Conservation (phyloP, 2,329 filamentous ascomycete genomes). For the Alternaria dauci region DNA sequence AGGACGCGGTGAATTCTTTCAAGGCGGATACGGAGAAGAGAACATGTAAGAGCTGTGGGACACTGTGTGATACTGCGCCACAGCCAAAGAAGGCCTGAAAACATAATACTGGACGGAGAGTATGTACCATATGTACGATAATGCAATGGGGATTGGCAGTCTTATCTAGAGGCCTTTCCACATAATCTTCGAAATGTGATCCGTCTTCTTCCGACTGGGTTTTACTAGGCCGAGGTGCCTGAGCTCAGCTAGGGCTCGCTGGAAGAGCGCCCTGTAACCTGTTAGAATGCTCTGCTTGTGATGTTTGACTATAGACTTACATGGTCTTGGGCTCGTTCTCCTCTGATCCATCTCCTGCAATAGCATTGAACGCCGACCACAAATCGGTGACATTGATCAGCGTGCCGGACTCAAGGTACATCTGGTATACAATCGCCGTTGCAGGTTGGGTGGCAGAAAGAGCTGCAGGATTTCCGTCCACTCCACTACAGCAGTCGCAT, state of each 20-base stretch:
- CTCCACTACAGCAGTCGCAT: slow-evolving; percentile 70
- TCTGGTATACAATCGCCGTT: slow-evolving; percentile 77
- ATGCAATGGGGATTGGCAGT: not conserved
- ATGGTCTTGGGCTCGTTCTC: slow-evolving; percentile 59
- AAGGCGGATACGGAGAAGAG: slow-evolving; percentile 73
- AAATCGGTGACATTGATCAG: slow-evolving; percentile 82
- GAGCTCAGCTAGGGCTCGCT: slow-evolving; percentile 83
- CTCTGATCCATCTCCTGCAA: slow-evolving; percentile 62
- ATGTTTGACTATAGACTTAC: slow-evolving; percentile 38
- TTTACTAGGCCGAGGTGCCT: slow-evolving; percentile 88
- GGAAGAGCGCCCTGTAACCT: slow-evolving; percentile 72
- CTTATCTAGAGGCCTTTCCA: slow-evolving; percentile 74
- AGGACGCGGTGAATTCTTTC: slow-evolving; percentile 86
- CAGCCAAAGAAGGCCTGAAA: slow-evolving; percentile 37
- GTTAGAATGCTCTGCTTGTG: slow-evolving; percentile 5
- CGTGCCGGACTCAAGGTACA: slow-evolving; percentile 79
- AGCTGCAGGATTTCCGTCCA: slow-evolving; percentile 51
- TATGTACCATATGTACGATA: slow-evolving; percentile 20
- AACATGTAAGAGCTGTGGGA: slow-evolving; percentile 79
- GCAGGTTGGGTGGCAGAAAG: slow-evolving; percentile 71
- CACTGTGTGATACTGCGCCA: slow-evolving; percentile 75
- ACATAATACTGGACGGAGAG: not conserved
- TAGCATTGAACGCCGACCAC: slow-evolving; percentile 77
- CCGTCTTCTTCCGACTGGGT: slow-evolving; percentile 86
- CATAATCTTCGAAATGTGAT: slow-evolving; percentile 85